phyloP scores from a whole-genome alignment of 495 filamentous ascomycete genomes.

The Stereocaulon alpinum region DNA sequence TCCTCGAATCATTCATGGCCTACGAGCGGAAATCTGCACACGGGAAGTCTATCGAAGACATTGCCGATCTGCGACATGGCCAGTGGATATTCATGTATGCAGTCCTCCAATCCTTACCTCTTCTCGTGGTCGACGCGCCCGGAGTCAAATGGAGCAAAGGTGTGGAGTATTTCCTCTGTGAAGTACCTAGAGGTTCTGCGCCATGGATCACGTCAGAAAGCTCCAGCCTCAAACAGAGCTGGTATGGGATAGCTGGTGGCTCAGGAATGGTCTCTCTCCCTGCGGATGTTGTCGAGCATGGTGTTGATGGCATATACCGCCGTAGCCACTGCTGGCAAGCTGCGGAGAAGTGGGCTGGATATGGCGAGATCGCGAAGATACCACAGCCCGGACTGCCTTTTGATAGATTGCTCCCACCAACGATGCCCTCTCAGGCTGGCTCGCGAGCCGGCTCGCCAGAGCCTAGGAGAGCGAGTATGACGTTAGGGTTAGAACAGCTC shows the following conservation, averaged over 20 bases:
- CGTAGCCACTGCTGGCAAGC: constrained; percentile 87
- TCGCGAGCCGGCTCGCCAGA: constrained; percentile 37
- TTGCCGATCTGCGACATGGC: constrained; percentile 68
- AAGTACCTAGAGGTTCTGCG: constrained; percentile 67
- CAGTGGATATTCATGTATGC: constrained; percentile 95
- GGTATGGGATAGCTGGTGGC: constrained; percentile 70
- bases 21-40: constrained; percentile 70
- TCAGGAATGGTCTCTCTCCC: constrained; percentile 66
- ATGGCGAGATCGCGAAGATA: not conserved
- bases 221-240: constrained; percentile 54
- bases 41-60: constrained; percentile 59
- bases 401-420: constrained; percentile 25
- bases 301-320: constrained; percentile 81
- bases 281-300: constrained; percentile 73
- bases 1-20: constrained; percentile 69
- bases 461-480: constrained; percentile 33
- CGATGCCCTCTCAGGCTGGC: constrained; percentile 29
- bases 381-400: constrained; percentile 25
- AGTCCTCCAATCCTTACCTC: constrained; percentile 78
- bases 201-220: constrained; percentile 79
- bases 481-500: constrained; percentile 41
- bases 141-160: constrained; percentile 64
- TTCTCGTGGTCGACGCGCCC: constrained; percentile 81
- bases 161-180: constrained; percentile 95
- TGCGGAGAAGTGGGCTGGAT: constrained; percentile 58